phyloP scores from a whole-genome alignment of 1,284 basidiomycete species.

The Sanghuangporus baumii region DNA sequence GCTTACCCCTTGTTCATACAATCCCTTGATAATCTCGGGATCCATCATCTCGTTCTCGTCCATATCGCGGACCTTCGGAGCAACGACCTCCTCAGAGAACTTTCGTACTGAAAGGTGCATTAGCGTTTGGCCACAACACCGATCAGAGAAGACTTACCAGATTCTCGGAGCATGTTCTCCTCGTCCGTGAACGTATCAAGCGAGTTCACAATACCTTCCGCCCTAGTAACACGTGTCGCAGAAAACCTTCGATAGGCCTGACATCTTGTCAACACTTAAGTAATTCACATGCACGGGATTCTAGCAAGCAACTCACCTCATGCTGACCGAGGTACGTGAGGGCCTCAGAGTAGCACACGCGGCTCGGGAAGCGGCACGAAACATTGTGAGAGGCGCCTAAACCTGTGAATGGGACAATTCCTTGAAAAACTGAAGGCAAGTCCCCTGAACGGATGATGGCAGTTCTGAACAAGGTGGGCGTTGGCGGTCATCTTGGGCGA shows the following conservation, averaged over 20 bases:
- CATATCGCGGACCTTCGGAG: constrained; percentile 92
- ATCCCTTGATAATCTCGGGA: constrained; percentile 77
- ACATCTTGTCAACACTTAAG: not conserved
- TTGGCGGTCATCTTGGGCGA: not conserved
- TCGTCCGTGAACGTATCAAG: constrained; percentile 85
- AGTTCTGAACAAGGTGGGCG: not conserved
- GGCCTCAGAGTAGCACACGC: not conserved
- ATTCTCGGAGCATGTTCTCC: constrained; percentile 85
- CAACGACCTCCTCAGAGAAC: constrained; percentile 87
- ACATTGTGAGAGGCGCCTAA: not conserved
- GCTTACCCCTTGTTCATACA: constrained; percentile 91
- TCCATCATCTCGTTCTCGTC: constrained; percentile 98
- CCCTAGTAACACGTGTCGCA: constrained; percentile 32
- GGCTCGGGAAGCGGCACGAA: not conserved
- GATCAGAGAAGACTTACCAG: constrained; percentile 47
- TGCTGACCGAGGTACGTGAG: not conserved
- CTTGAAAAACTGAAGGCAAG: not conserved
- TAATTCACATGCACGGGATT: not conserved
- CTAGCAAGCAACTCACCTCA: not conserved
- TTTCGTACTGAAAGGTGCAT: constrained; percentile 54
- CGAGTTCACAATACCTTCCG: constrained; percentile 42
- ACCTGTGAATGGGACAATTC: not conserved
- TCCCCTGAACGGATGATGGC: not conserved
- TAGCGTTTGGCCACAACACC: not conserved
- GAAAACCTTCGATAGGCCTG: constrained; percentile 28